These are phyloP conservation scores for Elaeis guineensis DNA, from an alignment of 176 grass and related monocot species.

Conservation along the genomic window DNA sequence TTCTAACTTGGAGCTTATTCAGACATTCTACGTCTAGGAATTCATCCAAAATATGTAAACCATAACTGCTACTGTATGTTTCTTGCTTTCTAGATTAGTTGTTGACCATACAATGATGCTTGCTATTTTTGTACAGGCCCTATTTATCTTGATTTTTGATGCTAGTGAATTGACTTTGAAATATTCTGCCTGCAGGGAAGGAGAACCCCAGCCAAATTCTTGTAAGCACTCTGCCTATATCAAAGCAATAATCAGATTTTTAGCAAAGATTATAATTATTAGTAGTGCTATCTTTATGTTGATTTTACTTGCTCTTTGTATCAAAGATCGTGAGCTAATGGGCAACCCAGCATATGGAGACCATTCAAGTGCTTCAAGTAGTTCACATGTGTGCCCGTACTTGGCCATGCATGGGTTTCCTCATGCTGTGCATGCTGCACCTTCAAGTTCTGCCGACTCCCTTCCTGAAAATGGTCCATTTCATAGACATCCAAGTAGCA, in stretches of 20 bases:
- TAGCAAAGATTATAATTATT: no score
- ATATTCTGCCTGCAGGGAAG: slow-evolving; percentile 40
- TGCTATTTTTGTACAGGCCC: no score
- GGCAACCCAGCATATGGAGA: slow-evolving; percentile 31
- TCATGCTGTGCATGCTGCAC: slow-evolving; percentile 47
- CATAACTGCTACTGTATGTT: no score
- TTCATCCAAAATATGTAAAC: no score
- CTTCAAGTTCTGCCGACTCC: slow-evolving; percentile 42
- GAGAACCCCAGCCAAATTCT: slow-evolving; percentile 42
- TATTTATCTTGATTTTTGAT: background rate
- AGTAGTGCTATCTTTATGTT: slow-evolving; percentile 4
- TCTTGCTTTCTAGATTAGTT: no score
- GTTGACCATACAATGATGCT: no score
- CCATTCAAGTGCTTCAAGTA: slow-evolving; percentile 58
- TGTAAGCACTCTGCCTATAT: slow-evolving; percentile 39
- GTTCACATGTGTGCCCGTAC: slow-evolving; percentile 66
- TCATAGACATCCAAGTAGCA: slow-evolving; percentile 47
- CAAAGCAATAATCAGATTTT: background rate
- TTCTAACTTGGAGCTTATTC: no score
- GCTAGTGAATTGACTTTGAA: slow-evolving; percentile 2
- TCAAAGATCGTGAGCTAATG: slow-evolving; percentile 46
- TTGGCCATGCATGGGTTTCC: slow-evolving; percentile 56
- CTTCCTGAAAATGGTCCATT: slow-evolving; percentile 49
- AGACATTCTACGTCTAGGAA: no score
- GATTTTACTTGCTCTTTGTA: slow-evolving; percentile 15